These are phyloP conservation scores for Codiaeum variegatum DNA, from an alignment of 441 rosid species.

Conservation along the genomic window DNA sequence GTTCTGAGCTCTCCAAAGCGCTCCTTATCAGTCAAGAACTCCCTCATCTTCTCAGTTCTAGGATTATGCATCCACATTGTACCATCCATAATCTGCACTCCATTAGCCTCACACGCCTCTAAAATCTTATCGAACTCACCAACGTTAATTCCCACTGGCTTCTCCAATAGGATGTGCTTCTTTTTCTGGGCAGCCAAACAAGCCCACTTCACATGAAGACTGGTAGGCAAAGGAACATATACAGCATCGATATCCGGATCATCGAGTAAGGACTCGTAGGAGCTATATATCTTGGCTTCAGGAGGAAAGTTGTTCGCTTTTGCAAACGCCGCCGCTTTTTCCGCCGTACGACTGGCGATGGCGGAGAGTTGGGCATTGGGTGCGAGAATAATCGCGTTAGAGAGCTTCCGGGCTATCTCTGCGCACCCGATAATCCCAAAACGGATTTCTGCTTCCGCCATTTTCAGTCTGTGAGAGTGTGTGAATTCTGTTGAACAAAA, in stretches of 20 bases:
- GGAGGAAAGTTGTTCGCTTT: slow-evolving; percentile 52
- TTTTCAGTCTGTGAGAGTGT: not conserved
- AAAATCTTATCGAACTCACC: slow-evolving; percentile 52
- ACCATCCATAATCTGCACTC: slow-evolving; percentile 78
- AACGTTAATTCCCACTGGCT: slow-evolving; percentile 57
- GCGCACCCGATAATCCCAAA: slow-evolving; percentile 72
- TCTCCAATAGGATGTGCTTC: slow-evolving; percentile 76
- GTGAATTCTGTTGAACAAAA: not conserved
- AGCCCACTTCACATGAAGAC: slow-evolving; percentile 73
- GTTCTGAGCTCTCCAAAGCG: slow-evolving; percentile 54
- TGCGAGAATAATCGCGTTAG: slow-evolving; percentile 55
- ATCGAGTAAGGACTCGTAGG: slow-evolving; percentile 60
- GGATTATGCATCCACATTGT: slow-evolving; percentile 86
- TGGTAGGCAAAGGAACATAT: slow-evolving; percentile 66
- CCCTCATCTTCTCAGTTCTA: slow-evolving; percentile 47
- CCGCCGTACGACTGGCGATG: slow-evolving; percentile 53
- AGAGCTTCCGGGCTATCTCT: slow-evolving; percentile 57
- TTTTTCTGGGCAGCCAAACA: slow-evolving; percentile 50
- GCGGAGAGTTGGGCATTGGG: slow-evolving; percentile 63
- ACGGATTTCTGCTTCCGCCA: slow-evolving; percentile 25
- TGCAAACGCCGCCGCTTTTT: slow-evolving; percentile 53
- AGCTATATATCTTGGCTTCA: slow-evolving; percentile 47
- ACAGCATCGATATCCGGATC: slow-evolving; percentile 73
- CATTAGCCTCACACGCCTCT: slow-evolving; percentile 56
- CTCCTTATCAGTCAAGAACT: slow-evolving; percentile 41